Base-by-base conservation (phyloP, 371 early-diverging fungal species). In the Apophysomyces sp. region DNA sequence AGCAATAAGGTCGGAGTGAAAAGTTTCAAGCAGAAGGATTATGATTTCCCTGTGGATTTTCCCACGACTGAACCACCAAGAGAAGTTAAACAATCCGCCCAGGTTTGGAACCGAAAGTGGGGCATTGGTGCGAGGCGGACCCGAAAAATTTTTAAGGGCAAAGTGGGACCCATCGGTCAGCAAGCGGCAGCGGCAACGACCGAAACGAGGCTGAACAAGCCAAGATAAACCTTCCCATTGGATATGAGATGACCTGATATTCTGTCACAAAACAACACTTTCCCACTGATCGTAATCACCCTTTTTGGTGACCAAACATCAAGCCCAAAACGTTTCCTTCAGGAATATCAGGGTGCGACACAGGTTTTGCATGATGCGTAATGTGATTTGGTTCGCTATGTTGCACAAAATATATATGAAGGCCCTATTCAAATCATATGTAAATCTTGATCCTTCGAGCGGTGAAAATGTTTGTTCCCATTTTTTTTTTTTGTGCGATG, bases 121-220 rank as follows among this genome's bases (percentile, higher is more conserved):
- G 49, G 49, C 49, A 44, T 44, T 44, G 49, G 49, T 44, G 49
- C 49, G 49, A 44, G 49, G 49, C 49, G 49, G 49, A 44, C 49
- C 49, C 49, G 49, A 44, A 44, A 44, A 44, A 44, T 5, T 44
- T 44, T 34, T 44, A 44, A 44, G 49, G 49, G 49, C 49, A 21
- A 44, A 44, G 49, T 21, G 49, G 49, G 21, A 21, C 49, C 49
- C n/a, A 44, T 18, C 49, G 49, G 49, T 44, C 49, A 21, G 49
- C 24, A 44, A 44, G 49, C 49, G 49, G 49, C 49, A 44, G 21
- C 49, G 49, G 49, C 49, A 44, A 44, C 49, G 49, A 44, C 49
- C 49, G 49, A 44, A n/a, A 21, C 49, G 49, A 44, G 21, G 49
- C 21, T 44, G 21, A 44, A 44, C 21, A 21, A 44, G 16, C 16